These are phyloP conservation scores for Verruconis gallopava DNA, from an alignment of 2,329 filamentous ascomycete species.

Conservation along the genomic window DNA sequence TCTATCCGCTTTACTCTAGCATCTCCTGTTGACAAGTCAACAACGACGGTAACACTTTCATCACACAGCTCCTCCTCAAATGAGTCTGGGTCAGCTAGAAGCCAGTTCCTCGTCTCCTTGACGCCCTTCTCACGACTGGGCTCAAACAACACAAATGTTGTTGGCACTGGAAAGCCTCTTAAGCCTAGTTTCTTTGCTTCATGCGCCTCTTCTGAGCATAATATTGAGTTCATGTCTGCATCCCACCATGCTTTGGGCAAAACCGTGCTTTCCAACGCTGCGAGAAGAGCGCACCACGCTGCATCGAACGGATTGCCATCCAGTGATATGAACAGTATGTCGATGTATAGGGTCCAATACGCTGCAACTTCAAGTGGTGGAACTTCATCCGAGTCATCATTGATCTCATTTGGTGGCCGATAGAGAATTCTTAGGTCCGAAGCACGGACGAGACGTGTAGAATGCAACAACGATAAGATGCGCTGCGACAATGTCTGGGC, in stretches of 20 bases:
- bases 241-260: slow-evolving; percentile 77
- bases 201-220: slow-evolving; percentile 54
- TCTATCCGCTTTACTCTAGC: slow-evolving; percentile 58
- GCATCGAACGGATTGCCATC: slow-evolving; percentile 89
- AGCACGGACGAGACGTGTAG: slow-evolving; percentile 51
- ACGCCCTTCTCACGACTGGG: slow-evolving; percentile 33
- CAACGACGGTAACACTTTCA: slow-evolving; percentile 66
- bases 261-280: slow-evolving; percentile 64
- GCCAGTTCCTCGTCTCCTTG: slow-evolving; percentile 40
- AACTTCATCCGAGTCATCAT: slow-evolving; percentile 32
- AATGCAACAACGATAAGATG: slow-evolving; percentile 63
- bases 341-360: slow-evolving; percentile 92
- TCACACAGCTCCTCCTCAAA: slow-evolving; percentile 78
- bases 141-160: slow-evolving; percentile 60
- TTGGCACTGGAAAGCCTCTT: slow-evolving; percentile 57
- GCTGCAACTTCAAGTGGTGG: slow-evolving; percentile 48
- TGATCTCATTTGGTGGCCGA: slow-evolving; percentile 32
- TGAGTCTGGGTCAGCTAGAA: slow-evolving; percentile 76
- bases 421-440: slow-evolving; percentile 64
- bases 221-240: slow-evolving; percentile 59
- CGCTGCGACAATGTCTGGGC: slow-evolving; percentile 79
- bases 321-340: slow-evolving; percentile 85
- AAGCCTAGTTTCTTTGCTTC: slow-evolving; percentile 46
- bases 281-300: slow-evolving; percentile 72
- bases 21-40: slow-evolving; percentile 42